Evolutionary conservation across 1,284 basidiomycete species (phyloP), one percentile per base, ranked within the genome.

Genomic region (Hemileccinum hortonii): DNA sequence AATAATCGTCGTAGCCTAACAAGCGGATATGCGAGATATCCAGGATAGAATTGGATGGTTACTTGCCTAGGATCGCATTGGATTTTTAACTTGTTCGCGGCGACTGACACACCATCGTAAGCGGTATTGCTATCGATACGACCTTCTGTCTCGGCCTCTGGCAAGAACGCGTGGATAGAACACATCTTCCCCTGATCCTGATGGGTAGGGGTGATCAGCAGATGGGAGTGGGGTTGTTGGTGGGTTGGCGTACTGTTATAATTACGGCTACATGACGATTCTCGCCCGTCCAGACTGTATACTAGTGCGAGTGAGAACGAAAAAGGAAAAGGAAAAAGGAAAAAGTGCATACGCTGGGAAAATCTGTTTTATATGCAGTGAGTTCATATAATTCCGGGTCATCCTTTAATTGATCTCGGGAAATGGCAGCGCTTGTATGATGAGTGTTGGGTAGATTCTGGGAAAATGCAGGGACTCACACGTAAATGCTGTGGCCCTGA

Each of bases 381-480:
- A 66, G 56, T 21, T 68, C 62, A 30, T 61, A 60, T 11, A 67
- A 45, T 53, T 75, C 75, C 8, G 70, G 67, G 55, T 78, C 77
- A 41, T 64, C 61, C 53, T 63, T 66, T 32, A 80, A 52, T 37
- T 61, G 60, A 38, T 72, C 70, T 21, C 70, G 61, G 6, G 77
- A 69, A 44, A 80, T 62, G 36, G 67, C 59, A n/a, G 74, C 63
- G 7, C 76, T 76, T 46, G 33, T 15, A 49, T 44, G 22, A 33
- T 61, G 19, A 29, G 50, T 21, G 18, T 22, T 39, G 5, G 11
- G 19, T 26, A n/a, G 44, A n/a, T 21, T 46, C 36, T 42, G 56
- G 45, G 46, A 57, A 51, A 49, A 43, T 41, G 8, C 6, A 16
- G 4, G 21, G 26, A 42, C 67, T 33, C 18, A 67, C 65, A 68